phyloP scores from a whole-genome alignment of 805 yeast species.

The Wickerhamomyces strasburgensis region DNA sequence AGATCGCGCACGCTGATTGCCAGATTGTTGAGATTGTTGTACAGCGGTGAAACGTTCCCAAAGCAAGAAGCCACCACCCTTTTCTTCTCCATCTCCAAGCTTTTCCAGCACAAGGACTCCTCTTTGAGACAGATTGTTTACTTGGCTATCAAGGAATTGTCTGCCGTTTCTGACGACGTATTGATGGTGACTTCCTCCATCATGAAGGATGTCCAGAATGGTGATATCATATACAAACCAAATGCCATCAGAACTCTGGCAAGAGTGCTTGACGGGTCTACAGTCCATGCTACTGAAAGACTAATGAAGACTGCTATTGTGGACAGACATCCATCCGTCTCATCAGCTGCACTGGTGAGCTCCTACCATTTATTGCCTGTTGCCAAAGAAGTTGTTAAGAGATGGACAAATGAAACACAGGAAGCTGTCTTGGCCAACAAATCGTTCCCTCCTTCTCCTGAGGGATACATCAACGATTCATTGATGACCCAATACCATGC shows the following conservation, averaged over 20 bases:
- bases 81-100: slow-evolving; percentile 89
- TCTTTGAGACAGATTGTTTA: slow-evolving; percentile 90
- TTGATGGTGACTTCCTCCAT: slow-evolving; percentile 97
- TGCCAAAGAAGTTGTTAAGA: slow-evolving; percentile 85
- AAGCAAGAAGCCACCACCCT: slow-evolving; percentile 85
- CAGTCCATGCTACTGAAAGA: slow-evolving; percentile 91
- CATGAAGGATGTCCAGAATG: slow-evolving; percentile 95
- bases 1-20: slow-evolving; percentile 82
- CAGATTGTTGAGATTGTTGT: slow-evolving; percentile 73
- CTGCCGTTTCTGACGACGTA: slow-evolving; percentile 80
- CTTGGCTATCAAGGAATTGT: slow-evolving; percentile 87
- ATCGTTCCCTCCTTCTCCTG: slow-evolving; percentile 35
- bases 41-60: slow-evolving; percentile 84
- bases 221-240: slow-evolving; percentile 81
- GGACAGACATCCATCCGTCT: slow-evolving; percentile 78
- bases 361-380: slow-evolving; percentile 87
- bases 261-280: slow-evolving; percentile 82
- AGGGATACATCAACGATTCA: slow-evolving; percentile 59
- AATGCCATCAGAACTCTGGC: slow-evolving; percentile 91
- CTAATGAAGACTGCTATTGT: slow-evolving; percentile 89
- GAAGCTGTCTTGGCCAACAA: slow-evolving; percentile 69
- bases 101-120: slow-evolving; percentile 88
- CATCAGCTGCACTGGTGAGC: slow-evolving; percentile 91
- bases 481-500: slow-evolving; percentile 94
- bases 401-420: slow-evolving; percentile 92